A percentile compares a stretch with the other conserved stretches of the same genome.
Conservation (phyloP, 1,284 basidiomycete species). For the Coniferiporia weirii region DNA sequence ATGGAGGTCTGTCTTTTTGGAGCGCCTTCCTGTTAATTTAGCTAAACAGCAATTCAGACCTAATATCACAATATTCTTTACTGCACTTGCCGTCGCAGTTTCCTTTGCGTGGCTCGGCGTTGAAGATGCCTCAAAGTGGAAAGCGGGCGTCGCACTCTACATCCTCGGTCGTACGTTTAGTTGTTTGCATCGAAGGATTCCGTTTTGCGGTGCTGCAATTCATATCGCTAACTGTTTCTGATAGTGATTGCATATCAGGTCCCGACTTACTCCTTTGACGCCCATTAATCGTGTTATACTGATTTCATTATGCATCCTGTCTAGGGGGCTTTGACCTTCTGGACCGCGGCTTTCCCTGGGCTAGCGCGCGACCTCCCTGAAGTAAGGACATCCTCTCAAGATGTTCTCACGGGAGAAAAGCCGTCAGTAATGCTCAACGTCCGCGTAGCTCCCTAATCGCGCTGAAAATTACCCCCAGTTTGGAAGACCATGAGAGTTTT, state of each 20-base stretch:
- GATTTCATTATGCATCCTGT: neutral
- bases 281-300: neutral
- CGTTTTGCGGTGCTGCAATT: neutral
- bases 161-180: slow-evolving; percentile 61
- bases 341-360: slow-evolving; percentile 82
- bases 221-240: neutral
- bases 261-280: neutral
- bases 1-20: slow-evolving; percentile 48
- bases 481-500: slow-evolving; percentile 51
- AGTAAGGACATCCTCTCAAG: slow-evolving; percentile 46
- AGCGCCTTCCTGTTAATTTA: slow-evolving; percentile 9
- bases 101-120: slow-evolving; percentile 77
- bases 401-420: slow-evolving; percentile 40
- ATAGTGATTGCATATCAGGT: slow-evolving; percentile 76
- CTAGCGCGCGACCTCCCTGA: slow-evolving; percentile 69
- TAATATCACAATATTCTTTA: slow-evolving; percentile 76
- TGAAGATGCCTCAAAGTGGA: slow-evolving; percentile 62
- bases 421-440: slow-evolving; percentile 30
- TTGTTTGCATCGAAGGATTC: neutral
- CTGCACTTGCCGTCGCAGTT: slow-evolving; percentile 58
- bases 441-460: too few relatives aligned
- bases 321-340: slow-evolving; percentile 71
- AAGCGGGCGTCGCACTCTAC: slow-evolving; percentile 64
- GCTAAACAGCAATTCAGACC: slow-evolving; percentile 37
- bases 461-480: slow-evolving; percentile 37